These are phyloP conservation scores for Cryptococcus neoformans DNA, from an alignment of 1,284 basidiomycete species.

Conservation along the genomic window DNA sequence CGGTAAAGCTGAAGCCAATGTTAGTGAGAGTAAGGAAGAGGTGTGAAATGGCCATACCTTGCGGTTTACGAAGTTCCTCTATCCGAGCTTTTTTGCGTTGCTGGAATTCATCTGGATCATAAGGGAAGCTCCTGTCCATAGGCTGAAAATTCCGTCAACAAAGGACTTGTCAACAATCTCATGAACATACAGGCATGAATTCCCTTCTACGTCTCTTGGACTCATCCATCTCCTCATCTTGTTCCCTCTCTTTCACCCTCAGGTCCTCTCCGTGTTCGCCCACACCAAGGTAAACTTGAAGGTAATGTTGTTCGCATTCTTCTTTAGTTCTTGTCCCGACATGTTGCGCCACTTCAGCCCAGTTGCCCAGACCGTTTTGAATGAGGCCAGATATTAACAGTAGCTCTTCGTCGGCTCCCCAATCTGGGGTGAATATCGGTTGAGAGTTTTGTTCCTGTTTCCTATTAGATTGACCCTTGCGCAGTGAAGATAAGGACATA, in stretches of 20 bases:
- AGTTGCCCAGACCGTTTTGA: constrained; percentile 90
- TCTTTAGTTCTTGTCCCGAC: constrained; percentile 93
- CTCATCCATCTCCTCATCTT: constrained; percentile 8
- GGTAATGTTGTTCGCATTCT: constrained; percentile 90
- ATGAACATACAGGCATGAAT: constrained; percentile 64
- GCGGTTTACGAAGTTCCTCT: constrained; percentile 56
- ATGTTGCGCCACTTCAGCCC: constrained; percentile 95
- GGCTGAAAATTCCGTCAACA: constrained; percentile 47
- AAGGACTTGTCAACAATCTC: background rate
- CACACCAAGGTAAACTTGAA: constrained; percentile 66
- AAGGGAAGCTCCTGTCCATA: constrained; percentile 67
- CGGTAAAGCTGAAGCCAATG: constrained; percentile 37
- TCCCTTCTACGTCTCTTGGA: constrained; percentile 23
- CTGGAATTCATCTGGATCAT: constrained; percentile 79
- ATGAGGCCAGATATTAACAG: constrained; percentile 87
- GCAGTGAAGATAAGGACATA: constrained; percentile 49
- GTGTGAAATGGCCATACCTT: constrained; percentile 37
- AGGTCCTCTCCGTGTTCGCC: background rate
- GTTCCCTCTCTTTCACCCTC: background rate
- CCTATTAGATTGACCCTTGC: background rate
- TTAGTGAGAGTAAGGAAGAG: background rate
- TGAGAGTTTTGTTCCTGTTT: constrained; percentile 88
- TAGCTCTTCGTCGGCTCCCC: constrained; percentile 98
- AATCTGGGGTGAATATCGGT: constrained; percentile 91
- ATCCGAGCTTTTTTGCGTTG: constrained; percentile 81